Conservation (phyloP, 2,329 filamentous ascomycete genomes). For the Aureobasidium sp. region DNA sequence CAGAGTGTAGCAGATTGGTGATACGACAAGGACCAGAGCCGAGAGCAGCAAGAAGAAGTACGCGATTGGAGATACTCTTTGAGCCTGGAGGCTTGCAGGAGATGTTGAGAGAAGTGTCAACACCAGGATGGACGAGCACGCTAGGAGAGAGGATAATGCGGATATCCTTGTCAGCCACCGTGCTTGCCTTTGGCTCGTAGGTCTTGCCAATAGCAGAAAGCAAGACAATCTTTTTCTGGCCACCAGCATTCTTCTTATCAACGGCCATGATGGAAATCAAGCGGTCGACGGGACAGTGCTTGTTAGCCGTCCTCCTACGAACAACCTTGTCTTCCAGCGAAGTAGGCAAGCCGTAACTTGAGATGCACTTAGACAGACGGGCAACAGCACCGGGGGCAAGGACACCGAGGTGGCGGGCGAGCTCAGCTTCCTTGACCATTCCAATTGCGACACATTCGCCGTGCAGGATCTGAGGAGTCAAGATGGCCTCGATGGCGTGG, state of each 20-base stretch:
- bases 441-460: constrained; percentile 95
- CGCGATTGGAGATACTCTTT: constrained; percentile 95
- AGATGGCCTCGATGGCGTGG: constrained; percentile 89
- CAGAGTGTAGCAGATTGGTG: constrained; percentile 88
- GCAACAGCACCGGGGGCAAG: constrained; percentile 82
- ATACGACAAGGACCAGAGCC: constrained; percentile 80
- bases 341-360: constrained; percentile 86
- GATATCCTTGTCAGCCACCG: constrained; percentile 81
- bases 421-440: constrained; percentile 96
- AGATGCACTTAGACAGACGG: constrained; percentile 82
- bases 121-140: constrained; percentile 64
- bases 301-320: constrained; percentile 73
- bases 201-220: constrained; percentile 85
- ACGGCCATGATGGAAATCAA: constrained; percentile 91
- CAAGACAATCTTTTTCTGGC: constrained; percentile 91
- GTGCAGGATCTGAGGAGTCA: constrained; percentile 91
- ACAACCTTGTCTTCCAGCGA: constrained; percentile 79
- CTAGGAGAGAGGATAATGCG: constrained; percentile 75
- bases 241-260: constrained; percentile 96
- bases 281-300: constrained; percentile 78
- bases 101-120: constrained; percentile 58
- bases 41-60: constrained; percentile 86
- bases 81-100: constrained; percentile 86
- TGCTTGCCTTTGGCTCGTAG: constrained; percentile 77
- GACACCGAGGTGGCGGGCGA: constrained; percentile 81